These are phyloP conservation scores for Opeltia flavorubescens DNA, from an alignment of 495 filamentous ascomycete species.

Conservation along the genomic window DNA sequence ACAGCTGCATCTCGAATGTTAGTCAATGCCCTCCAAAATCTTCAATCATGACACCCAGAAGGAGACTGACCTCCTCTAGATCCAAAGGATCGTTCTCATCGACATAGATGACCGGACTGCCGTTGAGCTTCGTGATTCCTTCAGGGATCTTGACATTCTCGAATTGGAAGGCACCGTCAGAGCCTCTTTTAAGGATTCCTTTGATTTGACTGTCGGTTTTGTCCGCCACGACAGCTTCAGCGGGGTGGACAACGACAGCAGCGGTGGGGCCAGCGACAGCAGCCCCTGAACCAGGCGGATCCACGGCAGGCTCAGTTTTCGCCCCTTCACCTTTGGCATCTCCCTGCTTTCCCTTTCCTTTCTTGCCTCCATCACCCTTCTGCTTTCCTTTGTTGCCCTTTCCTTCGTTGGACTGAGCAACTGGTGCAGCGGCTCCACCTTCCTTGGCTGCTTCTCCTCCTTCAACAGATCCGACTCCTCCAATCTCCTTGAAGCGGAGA, in stretches of 20 bases:
- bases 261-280: neutral
- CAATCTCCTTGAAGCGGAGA: conserved; percentile 13
- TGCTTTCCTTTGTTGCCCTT: conserved; percentile 4
- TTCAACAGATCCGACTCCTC: neutral
- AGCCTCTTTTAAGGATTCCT: neutral
- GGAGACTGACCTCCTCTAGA: conserved; percentile 11
- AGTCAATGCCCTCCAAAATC: neutral
- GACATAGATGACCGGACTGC: conserved; percentile 8
- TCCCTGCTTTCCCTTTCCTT: conserved; percentile 1
- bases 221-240: neutral
- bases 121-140: conserved; percentile 2
- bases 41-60: neutral
- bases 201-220: neutral
- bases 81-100: conserved; percentile 6
- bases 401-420: neutral
- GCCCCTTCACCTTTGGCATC: neutral
- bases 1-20: conserved; percentile 1
- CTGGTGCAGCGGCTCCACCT: neutral
- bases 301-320: neutral
- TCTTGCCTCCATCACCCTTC: neutral
- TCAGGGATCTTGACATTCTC: neutral
- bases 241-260: neutral
- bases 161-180: neutral
- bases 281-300: neutral
- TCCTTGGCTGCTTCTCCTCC: neutral